These are phyloP conservation scores for Quercus wislizeni DNA, from an alignment of 306 rosid genomes.

Conservation along the genomic window DNA sequence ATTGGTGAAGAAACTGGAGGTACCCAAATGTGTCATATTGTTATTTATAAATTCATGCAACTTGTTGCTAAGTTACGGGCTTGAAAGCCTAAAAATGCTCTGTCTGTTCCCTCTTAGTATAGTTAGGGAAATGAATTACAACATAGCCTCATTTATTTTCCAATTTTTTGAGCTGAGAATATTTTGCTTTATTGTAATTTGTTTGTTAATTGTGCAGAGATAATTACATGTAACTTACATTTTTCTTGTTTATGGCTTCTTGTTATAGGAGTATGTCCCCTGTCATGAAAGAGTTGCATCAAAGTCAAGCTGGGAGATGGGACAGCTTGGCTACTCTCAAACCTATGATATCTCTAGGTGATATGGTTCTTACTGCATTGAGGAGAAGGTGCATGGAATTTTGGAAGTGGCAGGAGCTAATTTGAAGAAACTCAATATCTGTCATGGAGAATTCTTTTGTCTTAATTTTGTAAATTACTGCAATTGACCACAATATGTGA, in stretches of 20 bases:
- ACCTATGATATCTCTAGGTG: slow-evolving; percentile 67
- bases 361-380: slow-evolving; percentile 32
- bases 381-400: slow-evolving; percentile 41
- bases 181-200: neutral
- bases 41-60: neutral
- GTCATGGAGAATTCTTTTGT: slow-evolving; percentile 25
- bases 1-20: slow-evolving; percentile 95
- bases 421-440: slow-evolving; percentile 30
- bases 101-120: neutral
- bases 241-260: slow-evolving; percentile 8
- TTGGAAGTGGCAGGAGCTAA: slow-evolving; percentile 54
- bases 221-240: neutral
- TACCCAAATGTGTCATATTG: slow-evolving; percentile 6
- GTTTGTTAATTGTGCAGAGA: neutral
- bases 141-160: neutral
- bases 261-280: slow-evolving; percentile 77
- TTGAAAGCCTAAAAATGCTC: neutral
- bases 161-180: neutral
- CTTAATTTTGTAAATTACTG: slow-evolving; percentile 57
- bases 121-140: neutral
- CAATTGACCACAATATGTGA: slow-evolving; percentile 51
- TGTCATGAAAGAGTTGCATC: slow-evolving; percentile 94
- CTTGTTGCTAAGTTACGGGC: neutral
- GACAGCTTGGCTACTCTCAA: slow-evolving; percentile 66
- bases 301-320: slow-evolving; percentile 86